Evolutionary conservation across 106 monocot species (phyloP), one percentile per base, ranked within the genome.

Genomic region (Iris macrosiphon): DNA sequence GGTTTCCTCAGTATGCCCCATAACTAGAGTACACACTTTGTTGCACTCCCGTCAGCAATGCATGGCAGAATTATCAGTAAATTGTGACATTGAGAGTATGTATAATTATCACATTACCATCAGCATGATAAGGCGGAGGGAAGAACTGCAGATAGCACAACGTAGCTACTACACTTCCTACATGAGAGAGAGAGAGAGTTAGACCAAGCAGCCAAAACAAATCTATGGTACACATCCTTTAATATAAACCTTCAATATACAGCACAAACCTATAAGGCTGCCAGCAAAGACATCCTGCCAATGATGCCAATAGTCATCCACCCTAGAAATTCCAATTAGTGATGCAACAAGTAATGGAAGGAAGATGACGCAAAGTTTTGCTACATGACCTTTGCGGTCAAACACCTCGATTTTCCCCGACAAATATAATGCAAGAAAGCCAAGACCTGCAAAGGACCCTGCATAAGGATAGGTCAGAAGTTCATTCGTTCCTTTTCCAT

Each of bases 211-310:
- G 3, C 16, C 3, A 18, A 1, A 35, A 39, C 3, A 23, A 18
- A 23, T 15, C 19, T 17, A 45, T 16, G 16, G 21, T 17, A 47
- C 41, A 33, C 16, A 16, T 45, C 3, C n/a, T 15, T 4, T 17
- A 22, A 45, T 16, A 12, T 32, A 27, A 1, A 17, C 7, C 12
- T 6, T 51, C 20, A 33, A 26, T 26, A 40, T 23, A 30, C 3
- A 18, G 32, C 11, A 61, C 88, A 51, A 49, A 92, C 92, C 92
- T 32, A 92, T 18, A 37, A 92, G 45, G 40, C 82, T 79, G 17
- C 92, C 92, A 62, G 65, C 82, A 70, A 91, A 82, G 10, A 91
- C 85, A 79, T 85, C 91, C 26, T 78, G 55, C 91, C 91, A 91
- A 17, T 92, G 86, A 60, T 92, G 85, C 57, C 76, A 59, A 63